Conservation (phyloP, 2,329 filamentous ascomycete genomes). For the Tolypocladium amazonense region DNA sequence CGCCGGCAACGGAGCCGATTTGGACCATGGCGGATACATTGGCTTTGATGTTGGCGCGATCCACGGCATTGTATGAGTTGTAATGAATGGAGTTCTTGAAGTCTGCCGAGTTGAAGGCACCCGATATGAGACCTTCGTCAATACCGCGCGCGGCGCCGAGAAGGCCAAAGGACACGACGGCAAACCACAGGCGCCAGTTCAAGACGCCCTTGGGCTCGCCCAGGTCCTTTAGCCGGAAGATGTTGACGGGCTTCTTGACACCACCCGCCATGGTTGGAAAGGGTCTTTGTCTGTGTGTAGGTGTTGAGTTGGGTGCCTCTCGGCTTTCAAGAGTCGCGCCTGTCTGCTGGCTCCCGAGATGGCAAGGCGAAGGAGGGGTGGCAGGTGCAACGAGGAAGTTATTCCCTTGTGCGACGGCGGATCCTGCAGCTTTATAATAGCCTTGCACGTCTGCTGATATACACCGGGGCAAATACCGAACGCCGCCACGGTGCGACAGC, state of each 20-base stretch:
- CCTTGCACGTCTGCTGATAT: background rate
- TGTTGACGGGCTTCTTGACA: constrained; percentile 45
- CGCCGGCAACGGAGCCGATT: constrained; percentile 63
- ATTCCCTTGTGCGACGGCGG: background rate
- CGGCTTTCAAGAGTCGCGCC: background rate
- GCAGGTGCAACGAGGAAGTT: background rate
- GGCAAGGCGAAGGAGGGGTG: background rate
- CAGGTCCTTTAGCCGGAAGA: constrained; percentile 54
- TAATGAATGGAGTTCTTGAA: constrained; percentile 52
- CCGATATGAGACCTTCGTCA: constrained; percentile 71
- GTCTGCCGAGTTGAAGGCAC: constrained; percentile 55
- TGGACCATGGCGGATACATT: constrained; percentile 79
- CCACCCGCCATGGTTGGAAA: constrained; percentile 34
- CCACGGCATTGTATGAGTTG: constrained; percentile 35
- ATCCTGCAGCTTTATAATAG: background rate
- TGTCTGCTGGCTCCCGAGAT: background rate
- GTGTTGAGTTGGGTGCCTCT: background rate
- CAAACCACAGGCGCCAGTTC: constrained; percentile 72
- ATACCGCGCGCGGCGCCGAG: constrained; percentile 68
- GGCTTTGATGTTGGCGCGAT: constrained; percentile 57
- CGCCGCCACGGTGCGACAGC: background rate
- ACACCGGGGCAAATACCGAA: background rate
- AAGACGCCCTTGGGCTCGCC: constrained; percentile 60
- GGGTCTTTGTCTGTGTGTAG: background rate
- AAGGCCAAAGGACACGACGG: constrained; percentile 62